Evolutionary conservation across 352 stramenopile genomes (phyloP).

Genomic region (Pythium utonaiense): DNA sequence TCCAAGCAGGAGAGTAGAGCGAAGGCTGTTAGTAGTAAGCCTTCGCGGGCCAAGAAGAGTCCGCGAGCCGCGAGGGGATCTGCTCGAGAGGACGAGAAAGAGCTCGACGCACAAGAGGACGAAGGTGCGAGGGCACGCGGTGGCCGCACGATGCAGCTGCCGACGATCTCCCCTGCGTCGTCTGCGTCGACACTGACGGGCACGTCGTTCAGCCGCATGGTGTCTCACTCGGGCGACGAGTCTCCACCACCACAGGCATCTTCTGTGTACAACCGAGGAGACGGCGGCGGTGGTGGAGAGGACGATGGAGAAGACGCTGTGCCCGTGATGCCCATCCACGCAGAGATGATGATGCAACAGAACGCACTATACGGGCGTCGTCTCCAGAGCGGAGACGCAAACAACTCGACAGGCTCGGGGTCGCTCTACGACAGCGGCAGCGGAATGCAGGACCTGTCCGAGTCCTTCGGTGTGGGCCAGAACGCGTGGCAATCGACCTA

Average conservation of each 20-base stretch:
- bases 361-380: not conserved
- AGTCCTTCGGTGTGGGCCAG: not conserved
- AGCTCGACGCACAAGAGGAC: too few species aligned
- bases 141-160: too few species aligned
- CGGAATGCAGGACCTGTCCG: not conserved
- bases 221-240: too few species aligned
- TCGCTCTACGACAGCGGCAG: not conserved
- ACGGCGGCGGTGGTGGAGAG: not conserved
- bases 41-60: not conserved
- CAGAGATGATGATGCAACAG: not conserved
- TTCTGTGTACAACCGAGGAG: too few species aligned
- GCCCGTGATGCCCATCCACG: constrained; percentile 6
- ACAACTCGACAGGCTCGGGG: too few species aligned
- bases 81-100: too few species aligned
- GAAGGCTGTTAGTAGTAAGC: not conserved
- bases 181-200: not conserved
- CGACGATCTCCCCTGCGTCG: constrained; percentile 3
- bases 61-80: too few species aligned
- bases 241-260: too few species aligned
- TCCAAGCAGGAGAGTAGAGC: not conserved
- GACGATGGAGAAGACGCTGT: not conserved
- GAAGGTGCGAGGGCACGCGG: too few species aligned
- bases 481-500: not conserved
- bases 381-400: not conserved
- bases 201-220: not conserved